Conservation (phyloP, 805 yeast species). For the Lipomyces yamadae region DNA sequence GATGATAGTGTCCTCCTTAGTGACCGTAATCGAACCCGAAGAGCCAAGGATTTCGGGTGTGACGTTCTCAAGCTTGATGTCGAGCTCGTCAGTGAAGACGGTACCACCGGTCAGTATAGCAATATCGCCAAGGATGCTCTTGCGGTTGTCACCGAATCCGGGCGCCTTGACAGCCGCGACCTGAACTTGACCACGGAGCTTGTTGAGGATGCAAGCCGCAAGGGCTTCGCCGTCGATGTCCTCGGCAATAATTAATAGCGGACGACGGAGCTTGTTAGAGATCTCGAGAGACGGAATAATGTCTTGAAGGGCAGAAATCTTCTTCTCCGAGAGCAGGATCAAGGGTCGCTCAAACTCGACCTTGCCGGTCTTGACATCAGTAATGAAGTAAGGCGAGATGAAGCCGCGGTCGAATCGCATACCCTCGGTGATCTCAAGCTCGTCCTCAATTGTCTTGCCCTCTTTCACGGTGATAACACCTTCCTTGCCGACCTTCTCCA, state of each 20-base stretch:
- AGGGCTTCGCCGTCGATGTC: conserved; percentile 98
- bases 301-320: conserved; percentile 86
- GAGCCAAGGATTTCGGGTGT: conserved; percentile 88
- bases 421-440: conserved; percentile 96
- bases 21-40: conserved; percentile 86
- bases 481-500: conserved; percentile 98
- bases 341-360: conserved; percentile 95
- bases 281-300: conserved; percentile 90
- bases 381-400: conserved; percentile 95
- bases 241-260: conserved; percentile 90
- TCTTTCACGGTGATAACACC: conserved; percentile 98
- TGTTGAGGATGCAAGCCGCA: conserved; percentile 96
- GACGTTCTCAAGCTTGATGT: conserved; percentile 93
- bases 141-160: conserved; percentile 98
- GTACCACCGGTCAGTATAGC: conserved; percentile 96
- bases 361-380: conserved; percentile 88
- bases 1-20: conserved; percentile 94
- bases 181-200: conserved; percentile 97
- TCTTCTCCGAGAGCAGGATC: conserved; percentile 86
- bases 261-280: conserved; percentile 91
- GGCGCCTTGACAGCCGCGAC: conserved; percentile 98
- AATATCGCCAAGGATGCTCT: conserved; percentile 92
- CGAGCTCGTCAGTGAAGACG: conserved; percentile 84
- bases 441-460: conserved; percentile 96
- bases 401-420: conserved; percentile 98